phyloP scores from a whole-genome alignment of 345 rosid species.

The Brassica rapa region DNA sequence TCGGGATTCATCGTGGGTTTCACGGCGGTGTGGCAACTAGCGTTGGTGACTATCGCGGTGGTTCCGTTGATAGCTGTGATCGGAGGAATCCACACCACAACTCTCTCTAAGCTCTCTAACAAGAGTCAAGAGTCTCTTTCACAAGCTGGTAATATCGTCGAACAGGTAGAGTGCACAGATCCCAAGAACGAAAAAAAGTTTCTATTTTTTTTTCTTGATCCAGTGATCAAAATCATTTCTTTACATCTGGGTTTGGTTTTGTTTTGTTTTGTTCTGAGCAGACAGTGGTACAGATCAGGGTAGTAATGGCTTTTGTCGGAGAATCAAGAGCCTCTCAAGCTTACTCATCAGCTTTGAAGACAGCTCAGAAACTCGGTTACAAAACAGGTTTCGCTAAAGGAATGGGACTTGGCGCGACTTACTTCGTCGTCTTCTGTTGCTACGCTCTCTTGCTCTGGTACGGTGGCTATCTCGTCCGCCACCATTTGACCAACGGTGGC shows the following conservation, averaged over 20 bases:
- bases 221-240: background rate
- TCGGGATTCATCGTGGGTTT: constrained; percentile 2
- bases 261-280: background rate
- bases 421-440: constrained; percentile 7
- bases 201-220: background rate
- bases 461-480: background rate
- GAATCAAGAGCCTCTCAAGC: constrained; percentile 2
- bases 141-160: background rate
- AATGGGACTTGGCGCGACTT: background rate
- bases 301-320: background rate
- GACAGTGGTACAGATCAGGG: background rate
- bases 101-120: background rate
- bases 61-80: background rate
- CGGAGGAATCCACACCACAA: constrained; percentile 2
- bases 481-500: background rate
- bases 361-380: constrained; percentile 1
- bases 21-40: background rate
- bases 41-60: background rate
- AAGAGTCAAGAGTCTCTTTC: constrained; percentile 1
- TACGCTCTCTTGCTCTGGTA: constrained; percentile 5
- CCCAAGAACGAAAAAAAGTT: background rate
- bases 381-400: background rate
- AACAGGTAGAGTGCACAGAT: background rate
- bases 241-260: background rate
- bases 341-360: background rate